These are phyloP conservation scores for Chaetomiaceae sp. DNA, from an alignment of 2,329 filamentous ascomycete species.

Conservation along the genomic window DNA sequence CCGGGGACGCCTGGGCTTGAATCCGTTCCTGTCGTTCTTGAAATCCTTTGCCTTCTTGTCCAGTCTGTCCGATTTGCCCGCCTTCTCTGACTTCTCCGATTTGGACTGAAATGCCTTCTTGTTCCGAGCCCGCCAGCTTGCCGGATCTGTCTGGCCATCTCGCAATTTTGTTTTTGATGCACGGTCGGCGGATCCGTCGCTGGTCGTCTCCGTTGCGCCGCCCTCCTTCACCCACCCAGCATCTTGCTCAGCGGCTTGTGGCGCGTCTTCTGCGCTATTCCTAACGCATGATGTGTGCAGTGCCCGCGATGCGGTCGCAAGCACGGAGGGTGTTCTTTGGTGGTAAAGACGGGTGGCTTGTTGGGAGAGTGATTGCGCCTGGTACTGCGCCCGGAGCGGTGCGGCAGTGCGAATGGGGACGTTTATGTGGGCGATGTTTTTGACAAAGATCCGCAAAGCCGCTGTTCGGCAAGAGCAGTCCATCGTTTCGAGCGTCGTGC, in stretches of 20 bases:
- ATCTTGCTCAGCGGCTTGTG: not conserved
- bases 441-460: conserved; percentile 45
- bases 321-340: not conserved
- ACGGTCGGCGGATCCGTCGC: not conserved
- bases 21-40: not conserved
- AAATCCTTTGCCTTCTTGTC: not conserved
- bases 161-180: not conserved
- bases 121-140: not conserved
- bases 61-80: not conserved
- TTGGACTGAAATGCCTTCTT: no score
- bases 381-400: conserved; percentile 8
- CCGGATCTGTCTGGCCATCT: not conserved
- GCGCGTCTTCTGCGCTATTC: not conserved
- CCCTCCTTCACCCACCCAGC: not conserved
- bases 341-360: not conserved
- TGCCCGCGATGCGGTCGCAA: not conserved
- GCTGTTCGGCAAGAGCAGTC: conserved; percentile 44
- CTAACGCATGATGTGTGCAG: conserved; percentile 17
- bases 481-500: conserved; percentile 31
- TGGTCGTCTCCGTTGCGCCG: not conserved
- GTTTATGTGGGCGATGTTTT: conserved; percentile 41
- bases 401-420: conserved; percentile 18
- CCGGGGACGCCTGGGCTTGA: not conserved
- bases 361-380: conserved; percentile 10
- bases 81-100: not conserved